Base-by-base conservation (phyloP, 306 rosid species). In the Prunus salicina region DNA sequence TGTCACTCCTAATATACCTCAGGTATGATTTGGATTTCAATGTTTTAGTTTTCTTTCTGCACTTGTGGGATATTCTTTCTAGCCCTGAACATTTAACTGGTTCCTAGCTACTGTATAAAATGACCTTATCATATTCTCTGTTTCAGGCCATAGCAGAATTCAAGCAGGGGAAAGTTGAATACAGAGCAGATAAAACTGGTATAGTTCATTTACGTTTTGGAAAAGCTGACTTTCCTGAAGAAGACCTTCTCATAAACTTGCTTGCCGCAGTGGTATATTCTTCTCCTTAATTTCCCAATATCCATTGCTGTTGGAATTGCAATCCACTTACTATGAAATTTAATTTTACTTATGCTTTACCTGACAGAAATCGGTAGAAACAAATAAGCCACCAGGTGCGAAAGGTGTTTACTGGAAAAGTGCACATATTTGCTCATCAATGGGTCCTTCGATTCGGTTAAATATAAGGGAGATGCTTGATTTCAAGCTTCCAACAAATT, bases 371-470 rank as follows among this genome's bases (percentile, higher is more conserved):
- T 96, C 99, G 3, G 82, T 96, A 34, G 99, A 96, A 70, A 55
- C 93, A 50, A 96, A 96, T 75, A 96, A 96, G 83, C 98, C 98
- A 30, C 32, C 96, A 0, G 98, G 98, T 32, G 98, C 98, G 0
- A 95, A 92, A 78, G 99, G 99, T 14, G 96, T 96, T 57, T 96
- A 89, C 85, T 95, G 99, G 99, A 95, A 90, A 78, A 95, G 99
- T 62, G 96, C 97, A 0, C 96, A 89, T 69, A 73, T 95, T 75
- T 95, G 99, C 90, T 95, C 97, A 8, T 88, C 99, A 3, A 95
- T 95, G 99, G 99, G 99, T 19, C 99, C 99, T 70, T 95, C 99
- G 5, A 71, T 95, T 71, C 86, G 86, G 84, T 88, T 95, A 86
- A 90, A 92, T 75, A 87, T 79, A 87, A 88, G 82, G 86, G 99